Evolutionary conservation across 306 rosid genomes (phyloP), one percentile per base, ranked within the genome.

Genomic region (Senna tora): DNA sequence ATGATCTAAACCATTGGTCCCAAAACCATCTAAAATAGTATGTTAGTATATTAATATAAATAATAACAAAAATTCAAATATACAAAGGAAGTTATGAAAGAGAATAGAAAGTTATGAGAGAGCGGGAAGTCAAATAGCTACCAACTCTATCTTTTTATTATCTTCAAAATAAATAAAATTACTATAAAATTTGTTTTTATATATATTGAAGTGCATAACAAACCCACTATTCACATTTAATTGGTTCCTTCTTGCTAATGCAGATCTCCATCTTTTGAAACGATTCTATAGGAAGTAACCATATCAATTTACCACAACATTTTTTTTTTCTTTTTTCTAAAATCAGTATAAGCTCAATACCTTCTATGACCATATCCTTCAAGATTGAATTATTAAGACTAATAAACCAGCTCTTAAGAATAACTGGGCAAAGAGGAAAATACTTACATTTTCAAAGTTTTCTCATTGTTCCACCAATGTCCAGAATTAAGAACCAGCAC

Each of bases 381-480:
- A 46, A 53, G 67, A 74, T 43, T 42, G 72, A 59, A 66, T 66
- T 65, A 75, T 56, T 55, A 72, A 61, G 56, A 79, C 52, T 39
- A 73, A 15, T 28, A 75, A 67, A 16, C 77, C 63, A 72, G 59
- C 47, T 21, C 41, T 41, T 53, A 17, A 1, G 51, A 65, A 62
- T 17, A 69, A 56, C 51, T 39, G 17, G 19, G 17, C 70, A 55
- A 13, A 32, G 33, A 17, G 42, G 51, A 55, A 72, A 38, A 19
- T 30, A 60, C 84, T 80, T 85, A 93, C 98, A 71, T 77, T 84
- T 83, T 82, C 38, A 84, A 20, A n/a, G 98, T 93, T 79, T 84
- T 93, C 76, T 77, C 91, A 63, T 87, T 69, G 62, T 55, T 87
- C 98, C 98, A 93, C 97, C 98, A 93, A 62, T 93, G 98, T 64